Evolutionary conservation across 805 yeast genomes (phyloP).

Genomic region (Sugiyamaella valdiviana): DNA sequence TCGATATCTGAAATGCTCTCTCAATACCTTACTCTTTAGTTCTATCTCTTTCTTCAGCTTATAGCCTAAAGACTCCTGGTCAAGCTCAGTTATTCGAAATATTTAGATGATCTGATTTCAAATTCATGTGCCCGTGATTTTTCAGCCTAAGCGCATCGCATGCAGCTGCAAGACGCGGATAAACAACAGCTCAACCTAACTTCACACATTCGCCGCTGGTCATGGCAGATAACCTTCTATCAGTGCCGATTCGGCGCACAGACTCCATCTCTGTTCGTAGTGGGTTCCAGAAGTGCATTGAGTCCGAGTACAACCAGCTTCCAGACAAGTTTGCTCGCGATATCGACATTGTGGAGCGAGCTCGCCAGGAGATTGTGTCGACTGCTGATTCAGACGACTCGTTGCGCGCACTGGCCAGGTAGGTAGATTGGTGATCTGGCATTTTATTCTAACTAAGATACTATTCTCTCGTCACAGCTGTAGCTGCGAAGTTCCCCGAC

Average conservation of each 20-base stretch:
- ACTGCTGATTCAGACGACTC: constrained; percentile 6
- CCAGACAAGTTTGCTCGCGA: constrained; percentile 39
- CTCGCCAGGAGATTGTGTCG: constrained; percentile 26
- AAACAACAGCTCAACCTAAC: too few species aligned
- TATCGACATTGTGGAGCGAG: constrained; percentile 25
- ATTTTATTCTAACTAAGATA: constrained; percentile 14
- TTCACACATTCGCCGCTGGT: too few species aligned
- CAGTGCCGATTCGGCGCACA: constrained; percentile 48
- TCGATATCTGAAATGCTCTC: background rate
- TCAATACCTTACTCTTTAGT: background rate
- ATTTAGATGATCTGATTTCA: too few species aligned
- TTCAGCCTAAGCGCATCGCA: too few species aligned
- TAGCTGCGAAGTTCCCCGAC: constrained; percentile 51
- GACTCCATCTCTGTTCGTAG: constrained; percentile 37
- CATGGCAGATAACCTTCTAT: constrained; percentile 38
- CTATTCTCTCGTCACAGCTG: constrained; percentile 16
- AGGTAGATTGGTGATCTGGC: background rate
- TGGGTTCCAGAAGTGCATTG: constrained; percentile 40
- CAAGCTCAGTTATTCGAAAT: too few species aligned
- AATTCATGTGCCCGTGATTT: too few species aligned
- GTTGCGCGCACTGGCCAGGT: constrained; percentile 9
- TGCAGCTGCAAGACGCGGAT: too few species aligned
- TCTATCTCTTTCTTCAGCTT: background rate
- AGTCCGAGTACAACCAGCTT: constrained; percentile 42
- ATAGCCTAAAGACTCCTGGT: too few species aligned